Evolutionary conservation across 2,329 filamentous ascomycete genomes (phyloP).

Genomic region (Hypoxylon sp.): DNA sequence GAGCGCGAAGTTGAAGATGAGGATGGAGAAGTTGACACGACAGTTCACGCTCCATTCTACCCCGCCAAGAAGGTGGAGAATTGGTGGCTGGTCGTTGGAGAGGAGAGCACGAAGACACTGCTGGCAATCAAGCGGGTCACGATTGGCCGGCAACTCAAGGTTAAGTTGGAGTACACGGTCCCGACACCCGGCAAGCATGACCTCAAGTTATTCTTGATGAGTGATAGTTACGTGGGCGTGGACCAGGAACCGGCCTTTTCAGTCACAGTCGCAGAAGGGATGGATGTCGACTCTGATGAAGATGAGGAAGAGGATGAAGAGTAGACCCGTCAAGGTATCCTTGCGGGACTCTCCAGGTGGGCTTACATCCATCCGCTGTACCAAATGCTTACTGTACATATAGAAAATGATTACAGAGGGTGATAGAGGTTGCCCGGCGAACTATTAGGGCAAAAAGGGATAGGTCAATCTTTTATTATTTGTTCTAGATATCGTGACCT

Average conservation of each 20-base stretch:
- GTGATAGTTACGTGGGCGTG: constrained; percentile 95
- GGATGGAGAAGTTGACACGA: constrained; percentile 79
- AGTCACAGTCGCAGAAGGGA: constrained; percentile 88
- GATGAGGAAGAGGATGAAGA: constrained; percentile 75
- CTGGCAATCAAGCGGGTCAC: constrained; percentile 96
- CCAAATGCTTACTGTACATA: constrained; percentile 55
- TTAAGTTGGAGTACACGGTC: constrained; percentile 89
- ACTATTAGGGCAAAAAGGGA: constrained; percentile 30
- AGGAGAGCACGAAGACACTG: constrained; percentile 88
- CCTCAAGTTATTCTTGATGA: constrained; percentile 94
- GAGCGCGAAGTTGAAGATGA: constrained; percentile 85
- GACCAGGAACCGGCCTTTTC: constrained; percentile 95
- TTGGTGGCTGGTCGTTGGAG: constrained; percentile 98
- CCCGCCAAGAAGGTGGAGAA: constrained; percentile 94
- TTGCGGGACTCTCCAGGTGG: constrained; percentile 45
- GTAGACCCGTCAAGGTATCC: constrained; percentile 31
- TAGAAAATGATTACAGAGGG: constrained; percentile 47
- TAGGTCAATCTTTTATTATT: constrained; percentile 33
- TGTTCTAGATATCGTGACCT: constrained; percentile 17
- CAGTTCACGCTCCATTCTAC: constrained; percentile 96
- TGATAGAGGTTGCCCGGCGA: constrained; percentile 35
- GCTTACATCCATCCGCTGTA: constrained; percentile 44
- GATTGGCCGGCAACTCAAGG: constrained; percentile 81
- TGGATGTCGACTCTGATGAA: constrained; percentile 93
- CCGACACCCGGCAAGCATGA: constrained; percentile 87